Base-by-base conservation (phyloP, 2,329 filamentous ascomycete species). In the Phialophora expanda region DNA sequence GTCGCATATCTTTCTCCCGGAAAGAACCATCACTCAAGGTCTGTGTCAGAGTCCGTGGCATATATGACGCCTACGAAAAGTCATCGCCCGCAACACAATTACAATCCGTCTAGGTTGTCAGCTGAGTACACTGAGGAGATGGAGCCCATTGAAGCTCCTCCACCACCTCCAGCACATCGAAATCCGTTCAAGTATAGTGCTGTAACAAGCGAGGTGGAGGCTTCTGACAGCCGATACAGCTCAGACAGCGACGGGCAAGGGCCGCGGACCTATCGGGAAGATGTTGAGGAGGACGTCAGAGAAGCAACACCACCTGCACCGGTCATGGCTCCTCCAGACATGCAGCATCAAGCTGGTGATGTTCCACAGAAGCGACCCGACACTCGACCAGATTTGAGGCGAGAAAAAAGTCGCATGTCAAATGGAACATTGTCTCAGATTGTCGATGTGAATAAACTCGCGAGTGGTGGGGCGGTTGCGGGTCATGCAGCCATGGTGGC, bases 341-440 rank as follows among this genome's bases (percentile, higher is more conserved):
- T 97, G 76, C 85, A 87, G 56, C 92, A 97, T 76, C 84, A 85
- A 44, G 87, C 93, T 12, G 87, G 90, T 66, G 85, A 89, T 59
- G 85, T 87, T 56, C 93, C 93, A 4, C 82, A 83, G 1, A 87
- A 85, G 66, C 87, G 87, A 68, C 91, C 91, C 0, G 87, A 90
- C 71, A 87, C 91, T 65, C 89, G 92, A 32, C 86, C 90, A 14
- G 91, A 95, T 74, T 83, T 94, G 73, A 89, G 91, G 68, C 88
- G 88, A 69, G 92, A 91, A 59, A 95, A 92, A 72, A 93, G 90
- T 71, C 89, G 92, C 24, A 88, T 98, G 76, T 97, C 95, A 28
- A 86, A 84, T 71, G 88, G 88, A 0, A 98, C 94, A 0, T 82
- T 97, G 54, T 85, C 89, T 53, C 92, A 97, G 75, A 83, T 98